phyloP scores from a whole-genome alignment of 257 asterid genomes.

The Echites panduratus region DNA sequence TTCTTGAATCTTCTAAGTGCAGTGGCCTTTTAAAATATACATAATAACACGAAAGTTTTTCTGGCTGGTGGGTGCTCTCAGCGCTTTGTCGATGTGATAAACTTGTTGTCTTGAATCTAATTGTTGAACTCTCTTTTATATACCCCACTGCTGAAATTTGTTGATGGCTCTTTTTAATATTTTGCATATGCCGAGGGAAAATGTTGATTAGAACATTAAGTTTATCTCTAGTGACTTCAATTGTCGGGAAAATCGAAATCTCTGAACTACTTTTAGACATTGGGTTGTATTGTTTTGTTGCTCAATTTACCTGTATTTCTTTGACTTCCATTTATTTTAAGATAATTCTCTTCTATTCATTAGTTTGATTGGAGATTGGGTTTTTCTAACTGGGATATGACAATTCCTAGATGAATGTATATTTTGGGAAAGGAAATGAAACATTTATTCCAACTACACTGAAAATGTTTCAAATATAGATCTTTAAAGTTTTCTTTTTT shows the following conservation, averaged over 20 bases:
- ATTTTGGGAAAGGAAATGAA: not conserved
- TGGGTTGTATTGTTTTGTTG: not conserved
- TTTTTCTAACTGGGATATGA: not conserved
- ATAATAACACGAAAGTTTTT: not conserved
- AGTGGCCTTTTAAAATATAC: not conserved
- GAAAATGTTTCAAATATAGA: not conserved
- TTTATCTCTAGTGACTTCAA: not conserved
- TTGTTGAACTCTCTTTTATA: not conserved
- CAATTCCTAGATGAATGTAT: not conserved
- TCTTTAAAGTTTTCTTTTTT: not conserved
- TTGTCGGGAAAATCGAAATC: not conserved
- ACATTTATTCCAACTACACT: not conserved
- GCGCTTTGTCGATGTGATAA: not conserved
- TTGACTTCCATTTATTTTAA: not conserved
- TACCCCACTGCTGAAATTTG: not conserved
- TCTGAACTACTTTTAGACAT: not conserved
- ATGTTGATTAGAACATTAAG: not conserved
- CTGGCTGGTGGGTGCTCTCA: not conserved
- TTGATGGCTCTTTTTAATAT: not conserved
- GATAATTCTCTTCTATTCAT: not conserved
- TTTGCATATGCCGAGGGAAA: not conserved
- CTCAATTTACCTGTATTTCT: not conserved
- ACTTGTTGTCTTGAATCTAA: not conserved
- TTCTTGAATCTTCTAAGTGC: not conserved
- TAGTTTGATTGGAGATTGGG: not conserved